Evolutionary conservation across 352 stramenopile genomes (phyloP).

Genomic region (Globisporangium cederbergense): DNA sequence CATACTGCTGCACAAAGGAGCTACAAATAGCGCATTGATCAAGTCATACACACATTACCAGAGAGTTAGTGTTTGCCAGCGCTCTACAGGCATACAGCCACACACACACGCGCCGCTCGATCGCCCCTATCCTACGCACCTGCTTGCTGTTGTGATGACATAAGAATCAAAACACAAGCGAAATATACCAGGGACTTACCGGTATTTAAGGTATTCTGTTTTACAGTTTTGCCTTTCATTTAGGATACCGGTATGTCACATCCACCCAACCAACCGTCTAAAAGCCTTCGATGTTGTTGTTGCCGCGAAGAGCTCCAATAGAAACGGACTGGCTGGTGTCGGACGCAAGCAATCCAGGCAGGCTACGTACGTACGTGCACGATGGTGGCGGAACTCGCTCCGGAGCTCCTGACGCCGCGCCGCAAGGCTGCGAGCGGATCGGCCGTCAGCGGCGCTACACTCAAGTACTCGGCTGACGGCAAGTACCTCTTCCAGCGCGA

Average conservation of each 20-base stretch:
- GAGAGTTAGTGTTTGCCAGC: not conserved
- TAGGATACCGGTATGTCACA: not conserved
- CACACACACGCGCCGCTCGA: not conserved
- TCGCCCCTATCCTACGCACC: conserved; percentile 2
- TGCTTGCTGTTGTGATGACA: not conserved
- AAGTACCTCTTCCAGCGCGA: conserved; percentile 81
- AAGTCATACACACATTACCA: not conserved
- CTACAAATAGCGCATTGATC: not conserved
- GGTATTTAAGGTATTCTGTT: not conserved
- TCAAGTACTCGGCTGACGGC: conserved; percentile 63
- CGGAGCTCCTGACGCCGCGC: conserved; percentile 33
- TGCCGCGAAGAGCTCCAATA: not conserved
- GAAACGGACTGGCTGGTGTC: conserved; percentile 1
- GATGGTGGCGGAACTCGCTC: conserved; percentile 11
- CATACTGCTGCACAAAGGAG: not conserved
- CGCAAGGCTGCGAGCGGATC: conserved; percentile 6
- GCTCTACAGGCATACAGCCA: not conserved
- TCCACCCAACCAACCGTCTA: not conserved
- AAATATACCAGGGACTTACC: not conserved
- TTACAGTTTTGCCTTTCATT: no score
- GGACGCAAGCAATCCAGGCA: not conserved
- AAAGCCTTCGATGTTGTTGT: not conserved
- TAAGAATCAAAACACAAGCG: not conserved
- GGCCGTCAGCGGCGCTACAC: conserved; percentile 17
- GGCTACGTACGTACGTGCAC: not conserved